These are phyloP conservation scores for Leishmania tropica DNA, from an alignment of 208 protist genomes.

Conservation along the genomic window DNA sequence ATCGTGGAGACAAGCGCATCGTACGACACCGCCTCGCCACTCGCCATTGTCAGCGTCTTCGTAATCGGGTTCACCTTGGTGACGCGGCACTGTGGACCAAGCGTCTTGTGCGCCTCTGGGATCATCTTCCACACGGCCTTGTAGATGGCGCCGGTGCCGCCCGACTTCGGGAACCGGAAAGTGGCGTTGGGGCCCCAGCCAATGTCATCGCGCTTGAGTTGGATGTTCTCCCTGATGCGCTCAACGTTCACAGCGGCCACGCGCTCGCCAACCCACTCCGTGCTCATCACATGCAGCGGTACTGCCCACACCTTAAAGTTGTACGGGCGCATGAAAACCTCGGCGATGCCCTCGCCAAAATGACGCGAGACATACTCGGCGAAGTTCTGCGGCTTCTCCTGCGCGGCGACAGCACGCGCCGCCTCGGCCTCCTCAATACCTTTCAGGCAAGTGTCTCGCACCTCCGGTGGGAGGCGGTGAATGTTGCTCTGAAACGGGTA, in stretches of 20 bases:
- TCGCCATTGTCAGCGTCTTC: slow-evolving; percentile 42
- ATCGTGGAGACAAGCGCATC: slow-evolving; percentile 60
- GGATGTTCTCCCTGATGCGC: slow-evolving; percentile 60
- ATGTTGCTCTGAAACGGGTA: slow-evolving; percentile 88
- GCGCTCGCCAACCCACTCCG: slow-evolving; percentile 78
- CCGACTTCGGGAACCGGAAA: slow-evolving; percentile 70
- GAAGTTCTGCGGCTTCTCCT: slow-evolving; percentile 38
- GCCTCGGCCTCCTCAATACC: slow-evolving; percentile 45
- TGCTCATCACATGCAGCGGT: slow-evolving; percentile 62
- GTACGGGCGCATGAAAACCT: slow-evolving; percentile 81
- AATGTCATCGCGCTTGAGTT: slow-evolving; percentile 49
- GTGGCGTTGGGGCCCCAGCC: slow-evolving; percentile 83
- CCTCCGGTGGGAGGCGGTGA: slow-evolving; percentile 56
- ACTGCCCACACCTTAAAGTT: slow-evolving; percentile 87
- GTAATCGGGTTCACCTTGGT: slow-evolving; percentile 38
- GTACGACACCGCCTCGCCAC: slow-evolving; percentile 44
- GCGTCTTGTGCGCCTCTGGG: slow-evolving; percentile 36
- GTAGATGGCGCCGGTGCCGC: slow-evolving; percentile 79
- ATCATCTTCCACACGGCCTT: slow-evolving; percentile 40
- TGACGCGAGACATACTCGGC: slow-evolving; percentile 58
- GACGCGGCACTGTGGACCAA: slow-evolving; percentile 33
- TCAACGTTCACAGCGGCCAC: slow-evolving; percentile 67
- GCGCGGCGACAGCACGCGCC: background rate
- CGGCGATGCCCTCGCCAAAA: slow-evolving; percentile 67
- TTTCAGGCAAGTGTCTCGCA: slow-evolving; percentile 45